phyloP scores from a whole-genome alignment of 2,329 filamentous ascomycete genomes.

The Fusarium stilboides region DNA sequence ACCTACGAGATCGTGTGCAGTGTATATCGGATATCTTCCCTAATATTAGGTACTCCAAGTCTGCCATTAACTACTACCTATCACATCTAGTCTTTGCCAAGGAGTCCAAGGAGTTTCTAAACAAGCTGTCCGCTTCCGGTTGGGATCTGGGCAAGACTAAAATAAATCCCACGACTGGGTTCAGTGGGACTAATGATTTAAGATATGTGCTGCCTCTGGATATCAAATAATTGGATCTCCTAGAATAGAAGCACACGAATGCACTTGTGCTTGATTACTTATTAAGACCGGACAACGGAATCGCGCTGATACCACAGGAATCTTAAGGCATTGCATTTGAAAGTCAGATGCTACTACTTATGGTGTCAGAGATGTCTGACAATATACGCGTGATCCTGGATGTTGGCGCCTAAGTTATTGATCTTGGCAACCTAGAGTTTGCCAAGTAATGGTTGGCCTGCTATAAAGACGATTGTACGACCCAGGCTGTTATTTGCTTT shows the following conservation, averaged over 20 bases:
- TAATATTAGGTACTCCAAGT: conserved; percentile 65
- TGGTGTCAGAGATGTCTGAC: conserved; percentile 56
- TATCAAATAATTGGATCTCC: conserved; percentile 70
- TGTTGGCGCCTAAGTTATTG: conserved; percentile 79
- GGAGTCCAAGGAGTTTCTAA: conserved; percentile 73
- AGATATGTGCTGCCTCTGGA: conserved; percentile 69
- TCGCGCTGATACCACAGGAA: conserved; percentile 12
- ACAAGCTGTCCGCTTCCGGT: conserved; percentile 75
- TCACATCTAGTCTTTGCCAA: conserved; percentile 71
- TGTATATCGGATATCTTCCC: conserved; percentile 68
- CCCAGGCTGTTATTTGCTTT: conserved; percentile 68
- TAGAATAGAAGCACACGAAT: conserved; percentile 74
- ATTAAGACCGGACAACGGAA: conserved; percentile 66
- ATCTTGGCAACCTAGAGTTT: conserved; percentile 71
- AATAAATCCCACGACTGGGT: conserved; percentile 70
- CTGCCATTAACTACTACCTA: conserved; percentile 75
- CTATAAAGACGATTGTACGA: conserved; percentile 9
- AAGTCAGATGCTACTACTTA: conserved; percentile 61
- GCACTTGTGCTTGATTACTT: conserved; percentile 75
- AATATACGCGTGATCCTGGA: conserved; percentile 75
- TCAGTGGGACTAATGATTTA: conserved; percentile 79
- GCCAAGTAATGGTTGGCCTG: conserved; percentile 66
- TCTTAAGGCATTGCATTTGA: conserved; percentile 11
- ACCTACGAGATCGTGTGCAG: conserved; percentile 68
- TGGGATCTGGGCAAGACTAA: conserved; percentile 74